Base-by-base conservation (phyloP, 345 rosid genomes). In the Eucalyptus virginea region DNA sequence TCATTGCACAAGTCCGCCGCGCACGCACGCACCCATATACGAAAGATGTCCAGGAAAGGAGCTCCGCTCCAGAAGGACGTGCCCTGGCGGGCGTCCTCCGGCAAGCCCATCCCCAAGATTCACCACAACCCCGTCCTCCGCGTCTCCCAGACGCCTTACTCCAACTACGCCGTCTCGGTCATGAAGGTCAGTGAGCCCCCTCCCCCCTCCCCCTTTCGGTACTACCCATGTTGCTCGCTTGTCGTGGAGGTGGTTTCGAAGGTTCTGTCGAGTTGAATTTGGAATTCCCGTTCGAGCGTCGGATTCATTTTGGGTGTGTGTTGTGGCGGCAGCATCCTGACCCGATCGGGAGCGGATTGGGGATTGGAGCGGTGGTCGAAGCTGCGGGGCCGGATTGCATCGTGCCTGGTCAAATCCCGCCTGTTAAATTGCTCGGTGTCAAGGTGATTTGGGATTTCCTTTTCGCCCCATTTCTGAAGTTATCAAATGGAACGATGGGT, bases 321-420 rank as follows among this genome's bases (percentile, higher is more conserved):
- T 58, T 87, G 86, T n/a, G 90, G 91, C 92, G 92, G 98, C 92
- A 95, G 98, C 96, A 95, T 88, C 97, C 96, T 26, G 93, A 98
- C 89, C 99, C 99, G 1, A 91, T 98, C 7, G 99, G 97, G 69
- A 94, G 93, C 90, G 99, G 99, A 19, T 88, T 98, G 86, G 99
- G 95, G 21, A 89, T 90, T 77, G 98, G 92, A 28, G 99, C 99
- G 1, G 90, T 96, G 7, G 94, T 98, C 37, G 99, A 98, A 93
- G 91, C 99, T 9, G 99, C 98, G 4, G 98, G 99, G 17, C 97
- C 99, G 7, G 99, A 97, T 89, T 97, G 98, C 87, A 91, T 95
- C 86, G 96, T 98, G 56, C 98, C 99, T 18, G 99, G 99, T 6
- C 98, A 95, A 90, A 92, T 95, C 87, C 94, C 94, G 3, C 99